phyloP scores from a whole-genome alignment of 768 basidiomycete genomes.

The Tricholoma terreum region DNA sequence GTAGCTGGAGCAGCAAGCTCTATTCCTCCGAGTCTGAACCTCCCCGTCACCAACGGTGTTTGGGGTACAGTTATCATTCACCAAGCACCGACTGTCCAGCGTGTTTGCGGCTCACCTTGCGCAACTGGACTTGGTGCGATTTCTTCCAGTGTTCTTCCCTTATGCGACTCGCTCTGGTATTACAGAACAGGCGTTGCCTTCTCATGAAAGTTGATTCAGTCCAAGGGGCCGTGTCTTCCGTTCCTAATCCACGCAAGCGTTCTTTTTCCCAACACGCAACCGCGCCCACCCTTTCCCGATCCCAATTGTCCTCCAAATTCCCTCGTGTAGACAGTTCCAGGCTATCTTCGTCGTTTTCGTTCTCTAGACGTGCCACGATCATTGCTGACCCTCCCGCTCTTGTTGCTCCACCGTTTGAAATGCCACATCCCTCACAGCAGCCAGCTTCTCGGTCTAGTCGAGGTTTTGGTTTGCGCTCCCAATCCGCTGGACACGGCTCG shows the following conservation, averaged over 20 bases:
- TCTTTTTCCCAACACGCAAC: slow-evolving; percentile 41
- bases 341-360: slow-evolving; percentile 19
- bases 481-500: slow-evolving; percentile 11
- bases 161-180: slow-evolving; percentile 51
- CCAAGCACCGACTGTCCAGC: background rate
- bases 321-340: slow-evolving; percentile 25
- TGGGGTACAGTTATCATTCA: no score
- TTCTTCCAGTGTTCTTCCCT: slow-evolving; percentile 16
- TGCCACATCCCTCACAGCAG: slow-evolving; percentile 21
- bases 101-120: background rate
- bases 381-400: slow-evolving; percentile 1
- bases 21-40: no score
- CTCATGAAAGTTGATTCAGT: slow-evolving; percentile 56
- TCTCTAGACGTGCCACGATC: slow-evolving; percentile 17
- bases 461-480: slow-evolving; percentile 7
- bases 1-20: no score
- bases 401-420: slow-evolving; percentile 21
- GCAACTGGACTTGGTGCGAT: background rate
- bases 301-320: slow-evolving; percentile 21
- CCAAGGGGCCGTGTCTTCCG: slow-evolving; percentile 20
- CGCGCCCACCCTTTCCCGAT: slow-evolving; percentile 13
- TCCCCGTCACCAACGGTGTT: no score
- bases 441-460: slow-evolving; percentile 1
- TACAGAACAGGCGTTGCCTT: slow-evolving; percentile 50
- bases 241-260: slow-evolving; percentile 38